Evolutionary conservation across 345 rosid genomes (phyloP), one percentile per base, ranked within the genome.

Genomic region (Limnanthes douglasii): DNA sequence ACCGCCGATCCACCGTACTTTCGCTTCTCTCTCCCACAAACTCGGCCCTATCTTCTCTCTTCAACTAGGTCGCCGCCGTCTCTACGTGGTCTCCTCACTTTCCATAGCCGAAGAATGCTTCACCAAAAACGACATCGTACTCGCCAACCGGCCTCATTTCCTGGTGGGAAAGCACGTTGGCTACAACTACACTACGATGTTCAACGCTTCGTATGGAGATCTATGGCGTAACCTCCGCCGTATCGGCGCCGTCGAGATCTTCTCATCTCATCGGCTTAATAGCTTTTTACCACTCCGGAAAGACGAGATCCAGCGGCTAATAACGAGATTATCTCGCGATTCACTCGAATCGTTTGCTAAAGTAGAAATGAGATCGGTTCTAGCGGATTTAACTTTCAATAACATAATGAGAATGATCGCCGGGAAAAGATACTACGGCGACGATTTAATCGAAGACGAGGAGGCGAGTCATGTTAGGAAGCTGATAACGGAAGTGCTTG

Each of bases 201-300:
- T 11, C 8, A 21, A 57, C 0, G 43, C 70, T 0, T 34, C 66
- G 8, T 71, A 78, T 31, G 92, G 80, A 1, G 75, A 78, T 8
- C 80, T 62, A 16, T 78, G 84, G 77, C 72, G 84, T 23, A 70
- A 65, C 66, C 75, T 79, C 24, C 73, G 78, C 14, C 64, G 65
- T 9, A 46, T 72, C 11, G 29, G 59, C 33, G 37, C 69, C 28
- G 36, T 38, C 1, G 73, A 75, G 26, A 53, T 79, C 49, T 63
- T 79, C 38, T 72, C 85, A 5, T 11, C 76, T 0, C 26, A 33
- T 37, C 81, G 85, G 6, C 55, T 79, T 28, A 65, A 48, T 18
- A 31, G 37, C 11, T 59, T 45, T 11, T n/a, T 41, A 9, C 23
- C 31, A 2, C 36, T 62, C 8, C 50, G 75, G 3, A 64, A 33